These are phyloP conservation scores for Acephala macrosclerotiorum DNA, from an alignment of 2,329 filamentous ascomycete genomes.

Conservation along the genomic window DNA sequence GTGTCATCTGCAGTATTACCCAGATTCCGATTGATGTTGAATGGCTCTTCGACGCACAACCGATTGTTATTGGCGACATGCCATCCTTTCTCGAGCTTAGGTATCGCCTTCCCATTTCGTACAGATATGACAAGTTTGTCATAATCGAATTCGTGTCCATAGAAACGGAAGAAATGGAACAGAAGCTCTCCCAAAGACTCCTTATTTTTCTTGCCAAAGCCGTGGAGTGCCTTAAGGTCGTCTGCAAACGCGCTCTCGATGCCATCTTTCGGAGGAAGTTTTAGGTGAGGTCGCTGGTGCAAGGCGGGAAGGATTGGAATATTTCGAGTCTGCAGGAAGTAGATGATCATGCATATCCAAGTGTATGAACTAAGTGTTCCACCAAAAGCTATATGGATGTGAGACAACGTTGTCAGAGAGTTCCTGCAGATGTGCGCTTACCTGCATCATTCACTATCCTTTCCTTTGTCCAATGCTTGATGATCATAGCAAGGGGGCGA, in stretches of 20 bases:
- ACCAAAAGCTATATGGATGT: conserved; percentile 72
- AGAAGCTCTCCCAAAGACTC: conserved; percentile 85
- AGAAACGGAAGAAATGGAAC: conserved; percentile 95
- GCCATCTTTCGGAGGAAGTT: conserved; percentile 67
- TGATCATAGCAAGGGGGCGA: conserved; percentile 90
- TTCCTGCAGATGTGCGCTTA: conserved; percentile 56
- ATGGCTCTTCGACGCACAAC: conserved; percentile 95
- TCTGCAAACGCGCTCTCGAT: conserved; percentile 83
- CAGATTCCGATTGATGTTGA: conserved; percentile 87
- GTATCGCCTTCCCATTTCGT: conserved; percentile 77
- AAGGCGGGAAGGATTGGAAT: conserved; percentile 86
- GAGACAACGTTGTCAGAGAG: conserved; percentile 19
- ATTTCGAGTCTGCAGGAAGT: conserved; percentile 87
- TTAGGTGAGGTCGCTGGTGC: conserved; percentile 74
- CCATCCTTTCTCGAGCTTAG: conserved; percentile 90
- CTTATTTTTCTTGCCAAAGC: conserved; percentile 80
- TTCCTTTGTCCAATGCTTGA: conserved; percentile 96
- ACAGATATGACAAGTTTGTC: conserved; percentile 86
- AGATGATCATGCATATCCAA: conserved; percentile 98
- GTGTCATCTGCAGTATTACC: conserved; percentile 97
- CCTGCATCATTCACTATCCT: conserved; percentile 96
- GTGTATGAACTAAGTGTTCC: conserved; percentile 97
- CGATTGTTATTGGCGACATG: conserved; percentile 80
- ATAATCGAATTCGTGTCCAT: conserved; percentile 92
- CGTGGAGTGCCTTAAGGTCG: conserved; percentile 76